phyloP scores from a whole-genome alignment of 805 yeast genomes.

The Grigorovia transvaalensis region DNA sequence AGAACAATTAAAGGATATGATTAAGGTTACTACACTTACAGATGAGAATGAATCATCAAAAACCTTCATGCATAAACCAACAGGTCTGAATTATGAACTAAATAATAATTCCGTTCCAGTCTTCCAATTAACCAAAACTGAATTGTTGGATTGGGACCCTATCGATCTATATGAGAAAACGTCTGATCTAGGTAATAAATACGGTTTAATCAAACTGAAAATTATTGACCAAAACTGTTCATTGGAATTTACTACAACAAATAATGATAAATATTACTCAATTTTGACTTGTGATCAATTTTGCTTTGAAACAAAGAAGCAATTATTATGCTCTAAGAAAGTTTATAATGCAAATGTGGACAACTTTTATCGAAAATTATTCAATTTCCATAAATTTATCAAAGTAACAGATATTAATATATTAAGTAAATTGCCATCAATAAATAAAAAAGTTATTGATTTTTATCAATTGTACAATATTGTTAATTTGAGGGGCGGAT shows the following conservation, averaged over 20 bases:
- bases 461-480: constrained; percentile 46
- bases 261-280: background rate
- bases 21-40: background rate
- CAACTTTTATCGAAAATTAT: constrained; percentile 38
- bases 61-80: background rate
- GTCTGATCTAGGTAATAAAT: constrained; percentile 16
- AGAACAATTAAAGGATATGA: background rate
- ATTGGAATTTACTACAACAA: background rate
- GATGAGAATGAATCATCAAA: background rate
- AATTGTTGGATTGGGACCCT: constrained; percentile 12
- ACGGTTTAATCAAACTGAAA: constrained; percentile 18
- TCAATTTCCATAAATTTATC: constrained; percentile 31
- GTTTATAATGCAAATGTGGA: constrained; percentile 34
- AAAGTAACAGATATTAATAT: constrained; percentile 13
- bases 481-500: constrained; percentile 61
- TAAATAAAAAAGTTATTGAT: constrained; percentile 58
- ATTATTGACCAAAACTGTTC: background rate
- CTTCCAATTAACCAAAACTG: constrained; percentile 9
- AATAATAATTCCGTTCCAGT: constrained; percentile 16
- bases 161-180: constrained; percentile 15
- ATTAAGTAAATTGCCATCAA: constrained; percentile 43
- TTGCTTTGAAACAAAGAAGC: constrained; percentile 22
- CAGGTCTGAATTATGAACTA: constrained; percentile 14
- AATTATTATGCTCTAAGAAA: constrained; percentile 22
- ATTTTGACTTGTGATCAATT: constrained; percentile 14